These are phyloP conservation scores for Sclerotinia glacialis DNA, from an alignment of 2,329 filamentous ascomycete species.

Conservation along the genomic window DNA sequence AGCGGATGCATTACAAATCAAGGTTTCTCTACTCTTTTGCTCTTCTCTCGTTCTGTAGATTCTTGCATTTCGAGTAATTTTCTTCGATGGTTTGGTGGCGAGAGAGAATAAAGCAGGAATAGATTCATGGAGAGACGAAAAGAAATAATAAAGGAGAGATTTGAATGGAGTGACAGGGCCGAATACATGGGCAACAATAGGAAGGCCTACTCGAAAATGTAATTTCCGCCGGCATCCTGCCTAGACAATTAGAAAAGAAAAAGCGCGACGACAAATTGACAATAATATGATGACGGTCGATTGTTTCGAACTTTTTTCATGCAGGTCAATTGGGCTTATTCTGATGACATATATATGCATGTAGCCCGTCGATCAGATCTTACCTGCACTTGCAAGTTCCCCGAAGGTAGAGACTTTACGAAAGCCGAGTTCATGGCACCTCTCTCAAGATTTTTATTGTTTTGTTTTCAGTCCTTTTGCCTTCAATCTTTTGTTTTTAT, in stretches of 20 bases:
- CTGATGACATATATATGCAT: conserved; percentile 1
- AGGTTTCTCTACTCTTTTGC: too few relatives aligned
- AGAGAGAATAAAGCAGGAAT: too few relatives aligned
- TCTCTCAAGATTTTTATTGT: background rate
- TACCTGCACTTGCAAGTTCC: conserved; percentile 7
- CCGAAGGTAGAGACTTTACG: background rate
- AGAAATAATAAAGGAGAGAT: background rate
- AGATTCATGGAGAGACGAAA: background rate
- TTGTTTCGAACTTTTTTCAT: background rate
- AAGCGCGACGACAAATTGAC: background rate
- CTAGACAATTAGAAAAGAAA: background rate
- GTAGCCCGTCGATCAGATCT: conserved; percentile 2
- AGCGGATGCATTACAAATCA: too few relatives aligned
- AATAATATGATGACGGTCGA: background rate
- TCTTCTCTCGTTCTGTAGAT: too few relatives aligned
- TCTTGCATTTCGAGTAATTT: too few relatives aligned
- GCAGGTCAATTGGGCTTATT: background rate
- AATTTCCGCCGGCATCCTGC: background rate
- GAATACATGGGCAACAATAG: background rate
- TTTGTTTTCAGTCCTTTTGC: background rate
- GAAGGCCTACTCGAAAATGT: background rate
- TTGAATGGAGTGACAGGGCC: background rate
- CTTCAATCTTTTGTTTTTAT: background rate
- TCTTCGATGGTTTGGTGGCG: too few relatives aligned
- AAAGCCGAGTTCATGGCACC: background rate